A percentile compares a stretch with the other conserved stretches of the same genome.
Conservation (phyloP, 306 rosid genomes). For the Echinosophora koreensis region DNA sequence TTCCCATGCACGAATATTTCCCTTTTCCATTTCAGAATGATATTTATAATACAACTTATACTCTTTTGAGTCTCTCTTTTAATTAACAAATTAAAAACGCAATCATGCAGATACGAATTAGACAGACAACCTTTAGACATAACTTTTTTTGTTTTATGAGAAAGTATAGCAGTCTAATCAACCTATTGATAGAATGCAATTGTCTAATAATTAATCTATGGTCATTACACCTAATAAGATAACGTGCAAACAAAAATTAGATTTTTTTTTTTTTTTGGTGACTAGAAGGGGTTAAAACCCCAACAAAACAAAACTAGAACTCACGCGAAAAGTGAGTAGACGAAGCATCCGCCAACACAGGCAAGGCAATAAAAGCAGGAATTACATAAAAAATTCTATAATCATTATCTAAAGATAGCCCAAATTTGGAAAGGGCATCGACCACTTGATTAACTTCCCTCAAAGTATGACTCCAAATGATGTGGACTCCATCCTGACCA, state of each 20-base stretch:
- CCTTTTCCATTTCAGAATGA: conserved; percentile 46
- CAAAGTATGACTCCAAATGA: no score
- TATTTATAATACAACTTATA: conserved; percentile 14
- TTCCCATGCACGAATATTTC: conserved; percentile 48
- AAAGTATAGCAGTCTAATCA: conserved; percentile 30
- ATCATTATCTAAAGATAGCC: no score
- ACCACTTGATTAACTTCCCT: no score
- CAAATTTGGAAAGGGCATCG: no score
- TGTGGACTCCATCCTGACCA: no score
- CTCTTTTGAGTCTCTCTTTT: not conserved
- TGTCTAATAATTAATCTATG: not conserved
- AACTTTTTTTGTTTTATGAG: conserved; percentile 34
- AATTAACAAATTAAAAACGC: not conserved
- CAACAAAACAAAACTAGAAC: no score
- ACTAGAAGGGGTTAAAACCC: no score
- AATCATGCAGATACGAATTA: conserved; percentile 32
- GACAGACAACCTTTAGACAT: conserved; percentile 17
- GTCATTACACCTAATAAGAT: not conserved
- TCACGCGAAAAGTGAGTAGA: no score
- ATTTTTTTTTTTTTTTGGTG: no score
- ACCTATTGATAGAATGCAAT: conserved; percentile 16
- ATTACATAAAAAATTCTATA: no score
- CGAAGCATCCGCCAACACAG: no score
- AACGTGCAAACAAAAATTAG: conserved; percentile 12
- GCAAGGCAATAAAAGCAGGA: no score